Evolutionary conservation across 2,329 filamentous ascomycete genomes (phyloP).

Genomic region (Leptographium galeiforme): DNA sequence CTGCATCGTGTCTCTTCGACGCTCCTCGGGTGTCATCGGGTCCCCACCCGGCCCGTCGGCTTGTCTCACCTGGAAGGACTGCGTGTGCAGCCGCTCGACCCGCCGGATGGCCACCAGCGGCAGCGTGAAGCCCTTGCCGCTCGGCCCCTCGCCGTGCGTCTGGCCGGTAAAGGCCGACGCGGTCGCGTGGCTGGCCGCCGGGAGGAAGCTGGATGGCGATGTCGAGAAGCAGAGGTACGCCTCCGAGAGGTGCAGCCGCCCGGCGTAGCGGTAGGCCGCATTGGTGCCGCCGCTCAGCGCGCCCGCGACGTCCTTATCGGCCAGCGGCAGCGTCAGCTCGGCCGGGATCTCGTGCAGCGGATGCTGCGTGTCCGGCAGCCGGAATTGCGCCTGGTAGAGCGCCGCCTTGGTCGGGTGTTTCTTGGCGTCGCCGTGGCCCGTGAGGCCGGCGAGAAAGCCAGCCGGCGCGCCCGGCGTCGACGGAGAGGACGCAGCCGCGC

Average conservation of each 20-base stretch:
- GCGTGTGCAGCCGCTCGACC: conserved; percentile 85
- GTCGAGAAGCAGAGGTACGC: conserved; percentile 95
- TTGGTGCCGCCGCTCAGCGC: conserved; percentile 31
- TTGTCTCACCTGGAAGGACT: conserved; percentile 54
- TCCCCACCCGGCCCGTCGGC: too few relatives aligned
- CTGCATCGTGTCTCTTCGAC: background rate
- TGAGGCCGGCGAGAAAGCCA: conserved; percentile 27
- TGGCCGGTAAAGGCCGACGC: conserved; percentile 82
- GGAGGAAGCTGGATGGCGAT: conserved; percentile 74
- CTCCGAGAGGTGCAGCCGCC: conserved; percentile 88
- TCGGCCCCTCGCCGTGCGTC: conserved; percentile 82
- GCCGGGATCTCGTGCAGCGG: conserved; percentile 94
- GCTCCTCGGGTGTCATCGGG: too few relatives aligned
- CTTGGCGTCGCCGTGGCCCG: conserved; percentile 44
- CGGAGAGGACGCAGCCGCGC: conserved; percentile 28
- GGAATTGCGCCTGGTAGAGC: conserved; percentile 92
- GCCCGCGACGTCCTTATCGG: conserved; percentile 17
- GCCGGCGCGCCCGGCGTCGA: conserved; percentile 8
- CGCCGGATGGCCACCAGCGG: conserved; percentile 82
- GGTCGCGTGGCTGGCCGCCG: conserved; percentile 62
- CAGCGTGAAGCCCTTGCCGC: conserved; percentile 90
- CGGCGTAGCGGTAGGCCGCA: conserved; percentile 71
- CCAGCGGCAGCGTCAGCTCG: conserved; percentile 70
- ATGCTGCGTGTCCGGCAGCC: conserved; percentile 80
- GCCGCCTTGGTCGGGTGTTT: conserved; percentile 74